Percentiles rank a stretch among this genome's conserved stretches.
Evolutionary conservation across 2,329 filamentous ascomycete species (phyloP).

Genomic region (Aspergillus sp.): DNA sequence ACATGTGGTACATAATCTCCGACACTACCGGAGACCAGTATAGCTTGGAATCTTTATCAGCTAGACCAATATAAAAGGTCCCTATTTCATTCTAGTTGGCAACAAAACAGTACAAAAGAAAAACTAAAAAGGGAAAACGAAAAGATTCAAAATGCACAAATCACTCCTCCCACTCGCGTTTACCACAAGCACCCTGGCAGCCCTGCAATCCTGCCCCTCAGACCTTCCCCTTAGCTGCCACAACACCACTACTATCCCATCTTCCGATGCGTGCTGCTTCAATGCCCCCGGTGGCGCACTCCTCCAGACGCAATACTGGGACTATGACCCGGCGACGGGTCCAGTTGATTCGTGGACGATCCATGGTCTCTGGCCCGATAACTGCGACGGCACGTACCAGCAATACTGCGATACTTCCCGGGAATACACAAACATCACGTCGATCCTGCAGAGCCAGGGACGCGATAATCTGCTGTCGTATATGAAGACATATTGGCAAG

Average conservation of each 20-base stretch:
- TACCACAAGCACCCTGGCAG: conserved; percentile 15
- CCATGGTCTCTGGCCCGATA: conserved; percentile 50
- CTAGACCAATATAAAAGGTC: neutral
- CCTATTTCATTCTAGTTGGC: neutral
- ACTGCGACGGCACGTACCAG: conserved; percentile 50
- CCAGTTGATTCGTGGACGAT: conserved; percentile 53
- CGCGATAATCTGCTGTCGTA: conserved; percentile 46
- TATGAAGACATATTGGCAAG: conserved; percentile 57
- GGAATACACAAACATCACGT: conserved; percentile 51
- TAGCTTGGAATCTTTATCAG: too few species aligned
- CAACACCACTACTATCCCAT: conserved; percentile 42
- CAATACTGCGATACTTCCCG: conserved; percentile 52
- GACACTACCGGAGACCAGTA: too few species aligned
- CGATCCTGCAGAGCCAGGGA: conserved; percentile 47
- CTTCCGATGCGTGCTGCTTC: conserved; percentile 50
- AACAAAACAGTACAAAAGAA: neutral
- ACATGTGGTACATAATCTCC: too few species aligned
- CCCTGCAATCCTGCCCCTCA: conserved; percentile 21
- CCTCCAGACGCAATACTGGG: conserved; percentile 57
- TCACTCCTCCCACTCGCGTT: conserved; percentile 19
- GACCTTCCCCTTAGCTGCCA: conserved; percentile 49
- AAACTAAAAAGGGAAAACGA: neutral
- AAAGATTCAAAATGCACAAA: conserved; percentile 5
- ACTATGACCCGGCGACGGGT: conserved; percentile 48
- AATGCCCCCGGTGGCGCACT: conserved; percentile 52